Conservation (phyloP, 225 moss, liverwort and hornwort genomes). For the Sphagnum tenellum region DNA sequence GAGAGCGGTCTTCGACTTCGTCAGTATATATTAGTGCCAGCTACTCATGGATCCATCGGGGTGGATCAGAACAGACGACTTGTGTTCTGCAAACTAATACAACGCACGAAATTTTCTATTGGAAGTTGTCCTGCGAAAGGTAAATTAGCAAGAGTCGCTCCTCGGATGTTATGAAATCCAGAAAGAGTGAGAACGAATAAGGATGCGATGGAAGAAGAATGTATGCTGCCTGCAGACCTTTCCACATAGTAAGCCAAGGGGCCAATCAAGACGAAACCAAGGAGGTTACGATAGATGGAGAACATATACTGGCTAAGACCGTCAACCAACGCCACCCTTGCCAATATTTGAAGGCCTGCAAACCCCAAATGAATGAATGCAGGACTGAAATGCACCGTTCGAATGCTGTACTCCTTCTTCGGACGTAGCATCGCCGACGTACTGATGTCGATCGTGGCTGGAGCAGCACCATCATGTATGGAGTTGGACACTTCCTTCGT, state of each 20-base stretch:
- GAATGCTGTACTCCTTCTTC: constrained; percentile 40
- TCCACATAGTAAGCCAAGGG: constrained; percentile 38
- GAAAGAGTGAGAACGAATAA: too few species aligned
- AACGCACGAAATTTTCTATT: background rate
- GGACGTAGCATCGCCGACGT: too few species aligned
- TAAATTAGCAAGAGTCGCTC: background rate
- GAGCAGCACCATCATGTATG: too few species aligned
- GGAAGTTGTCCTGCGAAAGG: background rate
- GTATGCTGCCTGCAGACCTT: constrained; percentile 11
- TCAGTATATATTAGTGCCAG: too few species aligned
- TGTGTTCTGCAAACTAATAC: background rate
- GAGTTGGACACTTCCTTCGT: too few species aligned
- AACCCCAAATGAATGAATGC: constrained; percentile 44
- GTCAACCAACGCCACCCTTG: constrained; percentile 38
- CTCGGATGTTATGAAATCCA: background rate
- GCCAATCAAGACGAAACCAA: constrained; percentile 34
- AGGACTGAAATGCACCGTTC: constrained; percentile 32
- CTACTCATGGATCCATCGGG: background rate
- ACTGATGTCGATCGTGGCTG: too few species aligned
- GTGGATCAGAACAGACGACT: background rate
- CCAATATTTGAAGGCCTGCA: constrained; percentile 45
- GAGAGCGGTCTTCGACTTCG: background rate
- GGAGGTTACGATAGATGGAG: constrained; percentile 50
- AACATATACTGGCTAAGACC: constrained; percentile 49
- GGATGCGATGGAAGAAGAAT: background rate